Conservation (phyloP, 768 basidiomycete genomes). For the Termitomyces sp. region DNA sequence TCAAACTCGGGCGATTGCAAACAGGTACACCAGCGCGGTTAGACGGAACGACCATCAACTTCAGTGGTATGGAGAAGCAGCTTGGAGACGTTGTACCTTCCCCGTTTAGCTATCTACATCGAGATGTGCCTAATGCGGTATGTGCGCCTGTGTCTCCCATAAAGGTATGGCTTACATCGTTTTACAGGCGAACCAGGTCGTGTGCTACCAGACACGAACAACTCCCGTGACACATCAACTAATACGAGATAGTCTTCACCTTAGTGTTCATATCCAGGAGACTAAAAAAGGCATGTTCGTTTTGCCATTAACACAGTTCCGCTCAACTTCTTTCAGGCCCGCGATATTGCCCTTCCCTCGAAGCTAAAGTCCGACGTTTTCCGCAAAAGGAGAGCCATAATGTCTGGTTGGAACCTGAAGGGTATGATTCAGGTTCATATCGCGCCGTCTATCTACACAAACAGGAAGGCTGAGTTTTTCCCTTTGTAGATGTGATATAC, state of each 20-base stretch:
- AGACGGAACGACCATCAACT: conserved; percentile 66
- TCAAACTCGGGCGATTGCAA: conserved; percentile 79
- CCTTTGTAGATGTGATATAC: conserved; percentile 68
- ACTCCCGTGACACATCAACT: conserved; percentile 69
- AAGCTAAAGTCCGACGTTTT: conserved; percentile 82
- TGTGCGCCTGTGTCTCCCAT: conserved; percentile 10
- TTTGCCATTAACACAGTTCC: background rate
- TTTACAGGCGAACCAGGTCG: conserved; percentile 62
- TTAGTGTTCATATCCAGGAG: conserved; percentile 83
- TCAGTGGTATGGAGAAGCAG: conserved; percentile 54
- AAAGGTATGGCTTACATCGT: background rate
- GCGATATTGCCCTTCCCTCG: conserved; percentile 87
- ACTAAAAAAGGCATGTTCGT: conserved; percentile 65
- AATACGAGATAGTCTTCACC: conserved; percentile 70
- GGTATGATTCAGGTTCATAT: conserved; percentile 72
- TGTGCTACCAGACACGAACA: conserved; percentile 70
- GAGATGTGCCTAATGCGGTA: conserved; percentile 67
- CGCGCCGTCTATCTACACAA: background rate
- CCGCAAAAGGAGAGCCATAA: conserved; percentile 63
- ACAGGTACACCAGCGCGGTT: conserved; percentile 85
- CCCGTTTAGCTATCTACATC: conserved; percentile 76
- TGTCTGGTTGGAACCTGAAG: conserved; percentile 91
- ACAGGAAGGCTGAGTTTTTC: background rate
- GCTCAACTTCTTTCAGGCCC: conserved; percentile 48
- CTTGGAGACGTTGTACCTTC: conserved; percentile 58